phyloP scores from a whole-genome alignment of 2,329 filamentous ascomycete genomes.

The Fusarium liriodendri region DNA sequence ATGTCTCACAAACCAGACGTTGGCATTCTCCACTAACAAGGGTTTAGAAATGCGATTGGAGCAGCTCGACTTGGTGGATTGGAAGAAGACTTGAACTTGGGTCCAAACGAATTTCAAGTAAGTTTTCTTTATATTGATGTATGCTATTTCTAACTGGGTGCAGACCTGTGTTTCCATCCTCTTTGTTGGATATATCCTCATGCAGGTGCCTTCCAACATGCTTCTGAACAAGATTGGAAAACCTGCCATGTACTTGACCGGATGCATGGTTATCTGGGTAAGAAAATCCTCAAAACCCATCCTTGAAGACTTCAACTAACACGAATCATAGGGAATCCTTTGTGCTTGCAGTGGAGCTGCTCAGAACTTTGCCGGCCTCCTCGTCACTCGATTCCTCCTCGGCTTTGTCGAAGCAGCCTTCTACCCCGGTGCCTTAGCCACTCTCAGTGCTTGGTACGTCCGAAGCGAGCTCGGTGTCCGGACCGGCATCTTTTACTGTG shows the following conservation, averaged over 20 bases:
- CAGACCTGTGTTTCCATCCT: constrained; percentile 13
- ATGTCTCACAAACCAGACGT: not conserved
- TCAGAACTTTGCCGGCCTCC: constrained; percentile 14
- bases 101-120: constrained; percentile 10
- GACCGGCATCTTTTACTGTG: constrained; percentile 68
- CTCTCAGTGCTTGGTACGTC: constrained; percentile 67
- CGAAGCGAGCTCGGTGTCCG: constrained; percentile 72
- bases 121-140: accelerated
- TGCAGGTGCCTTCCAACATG: constrained; percentile 21
- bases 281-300: not conserved
- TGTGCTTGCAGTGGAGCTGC: constrained; percentile 11
- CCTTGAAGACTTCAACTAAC: not conserved
- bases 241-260: constrained; percentile 7
- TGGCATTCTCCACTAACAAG: not conserved
- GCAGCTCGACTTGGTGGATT: constrained; percentile 6
- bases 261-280: constrained; percentile 12
- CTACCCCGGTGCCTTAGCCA: constrained; percentile 61
- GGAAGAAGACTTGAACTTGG: constrained; percentile 2
- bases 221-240: constrained; percentile 20
- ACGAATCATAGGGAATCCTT: not conserved
- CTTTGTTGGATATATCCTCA: constrained; percentile 22
- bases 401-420: constrained; percentile 62
- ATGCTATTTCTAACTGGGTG: not conserved
- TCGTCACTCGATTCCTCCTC: constrained; percentile 53
- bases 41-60: constrained; percentile 5